Conservation (phyloP, 2,329 filamentous ascomycete genomes). For the Fonsecaea pugnacius region DNA sequence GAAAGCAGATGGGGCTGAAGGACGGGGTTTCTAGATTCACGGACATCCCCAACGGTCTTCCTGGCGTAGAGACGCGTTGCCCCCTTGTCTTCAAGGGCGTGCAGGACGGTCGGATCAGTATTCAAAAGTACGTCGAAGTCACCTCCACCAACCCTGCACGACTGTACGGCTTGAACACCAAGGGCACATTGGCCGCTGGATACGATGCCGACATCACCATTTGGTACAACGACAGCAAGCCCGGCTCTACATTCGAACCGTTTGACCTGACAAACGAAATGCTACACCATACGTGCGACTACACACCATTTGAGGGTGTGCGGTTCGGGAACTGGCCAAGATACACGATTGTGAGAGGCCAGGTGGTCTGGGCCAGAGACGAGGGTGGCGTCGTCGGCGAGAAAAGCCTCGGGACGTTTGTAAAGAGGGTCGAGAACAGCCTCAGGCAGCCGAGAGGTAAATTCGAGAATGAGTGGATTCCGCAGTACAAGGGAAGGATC, state of each 20-base stretch:
- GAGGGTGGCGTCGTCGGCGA: constrained; percentile 16
- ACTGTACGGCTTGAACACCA: constrained; percentile 48
- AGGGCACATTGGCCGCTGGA: constrained; percentile 48
- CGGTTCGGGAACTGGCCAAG: constrained; percentile 42
- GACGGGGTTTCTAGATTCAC: constrained; percentile 40
- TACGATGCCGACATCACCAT: constrained; percentile 51
- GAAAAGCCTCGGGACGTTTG: constrained; percentile 4
- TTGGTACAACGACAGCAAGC: constrained; percentile 43
- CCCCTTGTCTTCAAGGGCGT: constrained; percentile 44
- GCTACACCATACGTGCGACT: constrained; percentile 44
- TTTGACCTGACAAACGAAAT: constrained; percentile 39
- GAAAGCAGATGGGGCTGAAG: constrained; percentile 41
- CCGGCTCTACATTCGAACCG: constrained; percentile 1
- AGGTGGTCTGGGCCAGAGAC: constrained; percentile 38
- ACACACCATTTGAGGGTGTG: constrained; percentile 44
- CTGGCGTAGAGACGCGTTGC: constrained; percentile 49
- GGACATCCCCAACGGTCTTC: constrained; percentile 50
- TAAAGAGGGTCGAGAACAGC: constrained; percentile 5
- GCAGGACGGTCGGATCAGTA: constrained; percentile 26
- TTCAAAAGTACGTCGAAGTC: constrained; percentile 47
- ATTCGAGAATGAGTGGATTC: constrained; percentile 20
- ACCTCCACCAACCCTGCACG: constrained; percentile 51
- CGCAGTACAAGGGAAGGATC: constrained; percentile 15
- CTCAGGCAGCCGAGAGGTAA: constrained; percentile 12
- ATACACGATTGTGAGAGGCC: constrained; percentile 42